Percentiles rank a stretch among this genome's conserved stretches.
Evolutionary conservation across 345 rosid genomes (phyloP).

Genomic region (Lepidium sativum): DNA sequence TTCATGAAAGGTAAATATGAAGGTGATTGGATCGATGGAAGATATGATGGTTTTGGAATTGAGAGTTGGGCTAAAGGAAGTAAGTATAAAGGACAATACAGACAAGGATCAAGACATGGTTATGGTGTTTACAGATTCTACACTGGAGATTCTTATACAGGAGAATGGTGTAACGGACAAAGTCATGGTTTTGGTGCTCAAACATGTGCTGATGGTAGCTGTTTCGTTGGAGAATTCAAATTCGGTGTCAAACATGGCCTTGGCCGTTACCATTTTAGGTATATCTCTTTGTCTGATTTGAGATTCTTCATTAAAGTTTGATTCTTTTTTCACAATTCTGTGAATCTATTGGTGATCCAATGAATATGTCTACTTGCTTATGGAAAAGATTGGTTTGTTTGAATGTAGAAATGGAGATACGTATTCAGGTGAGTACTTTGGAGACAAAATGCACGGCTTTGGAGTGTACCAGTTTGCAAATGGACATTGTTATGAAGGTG

Average conservation of each 20-base stretch:
- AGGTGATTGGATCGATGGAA: constrained; percentile 81
- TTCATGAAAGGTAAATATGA: constrained; percentile 66
- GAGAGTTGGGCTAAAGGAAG: constrained; percentile 92
- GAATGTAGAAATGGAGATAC: constrained; percentile 65
- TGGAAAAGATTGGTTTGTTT: not conserved
- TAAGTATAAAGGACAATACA: constrained; percentile 66
- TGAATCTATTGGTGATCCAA: not conserved
- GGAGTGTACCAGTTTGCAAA: constrained; percentile 73
- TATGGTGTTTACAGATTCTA: constrained; percentile 60
- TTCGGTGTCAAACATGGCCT: constrained; percentile 61
- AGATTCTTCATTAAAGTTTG: not conserved
- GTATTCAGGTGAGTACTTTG: constrained; percentile 77
- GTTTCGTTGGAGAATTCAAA: constrained; percentile 7
- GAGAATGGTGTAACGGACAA: constrained; percentile 18
- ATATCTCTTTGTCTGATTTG: not conserved
- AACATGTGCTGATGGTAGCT: constrained; percentile 16
- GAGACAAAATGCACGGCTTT: constrained; percentile 85
- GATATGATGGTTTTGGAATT: constrained; percentile 66
- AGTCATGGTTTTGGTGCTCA: constrained; percentile 17
- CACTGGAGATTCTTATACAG: constrained; percentile 54
- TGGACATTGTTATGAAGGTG: constrained; percentile 82
- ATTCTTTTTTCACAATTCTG: not conserved
- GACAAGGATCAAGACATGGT: constrained; percentile 68
- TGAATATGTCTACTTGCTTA: not conserved
- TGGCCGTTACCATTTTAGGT: constrained; percentile 68